Evolutionary conservation across 345 rosid species (phyloP).

Genomic region (Heritiera fomes): DNA sequence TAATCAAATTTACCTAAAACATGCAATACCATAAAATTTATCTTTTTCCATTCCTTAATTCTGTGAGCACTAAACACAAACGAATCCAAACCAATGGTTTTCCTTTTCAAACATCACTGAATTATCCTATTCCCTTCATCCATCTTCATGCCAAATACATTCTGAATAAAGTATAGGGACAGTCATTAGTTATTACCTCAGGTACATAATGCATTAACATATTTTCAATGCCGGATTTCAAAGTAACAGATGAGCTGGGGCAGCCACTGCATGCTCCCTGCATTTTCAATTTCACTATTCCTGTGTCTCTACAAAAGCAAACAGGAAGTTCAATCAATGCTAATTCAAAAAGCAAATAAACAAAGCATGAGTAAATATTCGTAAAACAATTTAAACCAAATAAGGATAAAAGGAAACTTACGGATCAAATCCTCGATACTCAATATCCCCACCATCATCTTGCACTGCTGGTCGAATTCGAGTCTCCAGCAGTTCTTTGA

Average conservation of each 20-base stretch:
- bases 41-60: not conserved
- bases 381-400: not conserved
- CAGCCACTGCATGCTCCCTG: slow-evolving; percentile 99
- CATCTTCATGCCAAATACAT: not conserved
- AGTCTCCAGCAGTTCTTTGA: slow-evolving; percentile 93
- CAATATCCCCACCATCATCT: slow-evolving; percentile 98
- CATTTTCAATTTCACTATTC: slow-evolving; percentile 87
- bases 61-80: not conserved
- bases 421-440: slow-evolving; percentile 82
- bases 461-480: slow-evolving; percentile 98
- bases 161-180: not conserved
- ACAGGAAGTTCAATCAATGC: slow-evolving; percentile 14
- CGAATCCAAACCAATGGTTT: too few relatives aligned
- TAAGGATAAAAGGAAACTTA: slow-evolving; percentile 38
- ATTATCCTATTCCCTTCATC: not conserved
- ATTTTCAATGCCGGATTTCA: slow-evolving; percentile 97
- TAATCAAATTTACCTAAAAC: too few relatives aligned
- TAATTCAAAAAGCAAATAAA: not conserved
- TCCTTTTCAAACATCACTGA: not conserved
- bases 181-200: slow-evolving; percentile 55
- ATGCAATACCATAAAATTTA: not conserved
- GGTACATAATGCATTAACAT: slow-evolving; percentile 99
- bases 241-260: slow-evolving; percentile 95
- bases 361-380: not conserved
- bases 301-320: slow-evolving; percentile 66